A percentile compares a stretch with the other conserved stretches of the same genome.
Conservation (phyloP, 2,329 filamentous ascomycete genomes). For the Neopestalotiopsis sp. region DNA sequence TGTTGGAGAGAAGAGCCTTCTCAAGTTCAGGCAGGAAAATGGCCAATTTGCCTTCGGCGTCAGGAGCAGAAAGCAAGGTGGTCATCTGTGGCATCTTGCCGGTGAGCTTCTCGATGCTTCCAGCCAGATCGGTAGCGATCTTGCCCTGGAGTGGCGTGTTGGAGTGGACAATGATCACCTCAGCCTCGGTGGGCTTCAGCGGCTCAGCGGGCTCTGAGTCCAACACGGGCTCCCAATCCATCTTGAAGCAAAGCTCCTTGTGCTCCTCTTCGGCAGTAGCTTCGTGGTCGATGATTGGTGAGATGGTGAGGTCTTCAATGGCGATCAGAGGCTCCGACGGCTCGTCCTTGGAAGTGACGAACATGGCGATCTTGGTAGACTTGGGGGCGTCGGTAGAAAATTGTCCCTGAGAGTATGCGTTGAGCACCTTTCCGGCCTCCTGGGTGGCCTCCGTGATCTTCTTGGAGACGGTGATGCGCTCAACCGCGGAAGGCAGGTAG, state of each 20-base stretch:
- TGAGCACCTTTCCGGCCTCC: conserved; percentile 37
- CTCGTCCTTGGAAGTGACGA: conserved; percentile 36
- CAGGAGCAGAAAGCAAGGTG: conserved; percentile 32
- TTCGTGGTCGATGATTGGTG: conserved; percentile 46
- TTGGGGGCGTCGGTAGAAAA: conserved; percentile 36
- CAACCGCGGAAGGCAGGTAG: conserved; percentile 49
- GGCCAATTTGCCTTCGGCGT: conserved; percentile 42
- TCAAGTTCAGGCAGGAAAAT: conserved; percentile 53
- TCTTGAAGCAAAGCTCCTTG: conserved; percentile 52
- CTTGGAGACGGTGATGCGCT: conserved; percentile 43
- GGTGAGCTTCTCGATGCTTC: conserved; percentile 37
- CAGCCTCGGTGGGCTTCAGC: conserved; percentile 29
- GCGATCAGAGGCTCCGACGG: conserved; percentile 40
- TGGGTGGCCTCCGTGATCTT: conserved; percentile 32
- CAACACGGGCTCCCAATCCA: conserved; percentile 51
- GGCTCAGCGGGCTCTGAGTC: conserved; percentile 31
- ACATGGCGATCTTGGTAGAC: conserved; percentile 43
- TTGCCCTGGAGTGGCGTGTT: conserved; percentile 38
- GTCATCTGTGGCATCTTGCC: conserved; percentile 39
- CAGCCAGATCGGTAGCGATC: conserved; percentile 40
- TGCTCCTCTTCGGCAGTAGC: conserved; percentile 35
- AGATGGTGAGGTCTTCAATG: conserved; percentile 43
- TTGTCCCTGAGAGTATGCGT: conserved; percentile 42
- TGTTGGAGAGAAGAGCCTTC: conserved; percentile 45
- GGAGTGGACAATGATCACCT: conserved; percentile 46